phyloP scores from a whole-genome alignment of 306 rosid genomes.

The Potentilla sterilis region DNA sequence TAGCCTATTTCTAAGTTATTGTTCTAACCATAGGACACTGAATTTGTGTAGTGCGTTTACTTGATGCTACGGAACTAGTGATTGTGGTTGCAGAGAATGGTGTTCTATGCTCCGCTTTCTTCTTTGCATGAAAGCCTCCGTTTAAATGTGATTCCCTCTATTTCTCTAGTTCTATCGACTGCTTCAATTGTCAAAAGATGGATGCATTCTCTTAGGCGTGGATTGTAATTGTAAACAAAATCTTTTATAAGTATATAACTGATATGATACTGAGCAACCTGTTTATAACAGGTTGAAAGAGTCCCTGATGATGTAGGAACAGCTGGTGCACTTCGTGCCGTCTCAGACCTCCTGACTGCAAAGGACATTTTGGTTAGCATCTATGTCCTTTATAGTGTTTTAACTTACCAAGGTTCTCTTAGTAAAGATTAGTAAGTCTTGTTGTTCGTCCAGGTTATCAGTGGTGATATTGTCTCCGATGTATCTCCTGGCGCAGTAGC shows the following conservation, averaged over 20 bases:
- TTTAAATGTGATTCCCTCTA: background rate
- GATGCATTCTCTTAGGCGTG: background rate
- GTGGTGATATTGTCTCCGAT: slow-evolving; percentile 96
- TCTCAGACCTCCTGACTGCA: slow-evolving; percentile 74
- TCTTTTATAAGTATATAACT: background rate
- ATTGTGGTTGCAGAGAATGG: background rate
- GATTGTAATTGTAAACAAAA: background rate
- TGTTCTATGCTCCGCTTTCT: background rate
- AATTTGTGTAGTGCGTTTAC: background rate
- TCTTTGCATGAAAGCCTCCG: background rate
- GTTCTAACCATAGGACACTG: background rate
- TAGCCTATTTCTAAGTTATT: background rate
- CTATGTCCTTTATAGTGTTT: slow-evolving; percentile 1
- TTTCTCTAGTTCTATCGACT: background rate
- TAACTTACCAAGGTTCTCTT: slow-evolving; percentile 20
- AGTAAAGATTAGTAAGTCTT: slow-evolving; percentile 21
- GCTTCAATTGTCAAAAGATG: background rate
- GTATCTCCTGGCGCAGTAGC: slow-evolving; percentile 95
- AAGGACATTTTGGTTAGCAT: slow-evolving; percentile 75
- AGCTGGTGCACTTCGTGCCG: slow-evolving; percentile 89
- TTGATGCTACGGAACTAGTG: background rate
- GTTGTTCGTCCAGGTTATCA: slow-evolving; percentile 73
- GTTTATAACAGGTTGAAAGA: slow-evolving; percentile 71
- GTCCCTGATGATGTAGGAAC: slow-evolving; percentile 98
- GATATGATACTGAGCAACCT: background rate